Evolutionary conservation across 2,329 filamentous ascomycete species (phyloP), one percentile per base, ranked within the genome.

Genomic region (Xenosphaeropsis pyriputrescens): DNA sequence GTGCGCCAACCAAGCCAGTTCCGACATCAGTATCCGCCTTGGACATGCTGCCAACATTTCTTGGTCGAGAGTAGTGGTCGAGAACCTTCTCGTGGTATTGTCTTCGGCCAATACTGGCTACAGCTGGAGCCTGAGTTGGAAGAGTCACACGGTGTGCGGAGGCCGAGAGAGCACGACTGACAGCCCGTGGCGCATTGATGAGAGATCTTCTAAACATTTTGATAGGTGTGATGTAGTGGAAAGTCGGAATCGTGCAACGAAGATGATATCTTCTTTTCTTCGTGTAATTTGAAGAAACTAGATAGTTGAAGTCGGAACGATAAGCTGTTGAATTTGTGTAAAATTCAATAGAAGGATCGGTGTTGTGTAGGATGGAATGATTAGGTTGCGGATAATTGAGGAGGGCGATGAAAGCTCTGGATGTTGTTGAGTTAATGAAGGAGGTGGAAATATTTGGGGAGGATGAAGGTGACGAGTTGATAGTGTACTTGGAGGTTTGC

Each of bases 1-100:
- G 85, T n/a, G 85, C 85, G 49, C 84, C 77, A 47, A 95, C 88
- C 38, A 95, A 80, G 32, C 88, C 88, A 14, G 88, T 93, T 48
- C 88, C 88, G 44, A 95, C 88, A 46, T 91, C 82, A 39, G 63
- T 58, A 47, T 91, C 85, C 45, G 73, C 73, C 68, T 93, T 93
- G 59, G 69, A 61, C 75, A 88, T 79, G 41, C 75, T 79, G 18
- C 82, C 82, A 42, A 85, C 81, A 64, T 86, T 86, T 46, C 82
- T 75, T 18, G 82, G 82, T 50, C 72, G 71, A 59, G 73, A 82
- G 64, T 89, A 89, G 63, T 89, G 85, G 59, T 93, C 85, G 47
- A 93, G 70, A 47, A 83, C 55, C 45, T 57, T 57, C 41, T 57
- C 53, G 35, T 57, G 55, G 39, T 57, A 57, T 36, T 51, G 47